Evolutionary conservation across 805 yeast species (phyloP).

Genomic region (Maudiozyma pseudohumilis): DNA sequence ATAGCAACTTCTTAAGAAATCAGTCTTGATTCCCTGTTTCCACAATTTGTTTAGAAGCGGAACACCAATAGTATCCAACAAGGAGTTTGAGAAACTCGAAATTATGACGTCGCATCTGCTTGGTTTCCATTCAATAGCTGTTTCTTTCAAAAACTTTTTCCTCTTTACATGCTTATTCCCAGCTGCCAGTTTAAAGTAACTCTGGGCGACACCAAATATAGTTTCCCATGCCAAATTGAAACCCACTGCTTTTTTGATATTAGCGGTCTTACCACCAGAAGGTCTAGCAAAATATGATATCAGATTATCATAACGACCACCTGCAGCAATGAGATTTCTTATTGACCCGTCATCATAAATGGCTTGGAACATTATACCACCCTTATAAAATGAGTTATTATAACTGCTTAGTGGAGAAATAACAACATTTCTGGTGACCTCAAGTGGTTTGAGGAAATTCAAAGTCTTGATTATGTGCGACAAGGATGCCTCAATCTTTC

Average conservation of each 20-base stretch:
- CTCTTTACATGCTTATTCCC: slow-evolving; percentile 28
- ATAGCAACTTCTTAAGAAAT: slow-evolving; percentile 39
- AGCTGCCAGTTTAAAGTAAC: slow-evolving; percentile 34
- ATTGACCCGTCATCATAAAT: slow-evolving; percentile 50
- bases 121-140: slow-evolving; percentile 39
- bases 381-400: slow-evolving; percentile 66
- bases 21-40: slow-evolving; percentile 73
- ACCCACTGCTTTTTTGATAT: slow-evolving; percentile 64
- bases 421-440: slow-evolving; percentile 46
- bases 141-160: slow-evolving; percentile 28
- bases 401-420: slow-evolving; percentile 80
- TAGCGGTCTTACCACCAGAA: slow-evolving; percentile 27
- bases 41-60: slow-evolving; percentile 58
- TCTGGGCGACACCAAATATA: slow-evolving; percentile 42
- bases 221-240: slow-evolving; percentile 72
- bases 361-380: slow-evolving; percentile 84
- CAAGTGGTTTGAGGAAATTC: slow-evolving; percentile 44
- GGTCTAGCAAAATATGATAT: slow-evolving; percentile 57
- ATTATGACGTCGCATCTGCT: slow-evolving; percentile 76
- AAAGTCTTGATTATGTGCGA: slow-evolving; percentile 52
- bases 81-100: slow-evolving; percentile 51
- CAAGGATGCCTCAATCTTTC: slow-evolving; percentile 53
- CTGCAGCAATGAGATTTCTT: slow-evolving; percentile 62
- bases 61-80: slow-evolving; percentile 51
- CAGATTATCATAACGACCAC: slow-evolving; percentile 84